Evolutionary conservation across 768 basidiomycete species (phyloP).

Genomic region (Ramaria sp.): DNA sequence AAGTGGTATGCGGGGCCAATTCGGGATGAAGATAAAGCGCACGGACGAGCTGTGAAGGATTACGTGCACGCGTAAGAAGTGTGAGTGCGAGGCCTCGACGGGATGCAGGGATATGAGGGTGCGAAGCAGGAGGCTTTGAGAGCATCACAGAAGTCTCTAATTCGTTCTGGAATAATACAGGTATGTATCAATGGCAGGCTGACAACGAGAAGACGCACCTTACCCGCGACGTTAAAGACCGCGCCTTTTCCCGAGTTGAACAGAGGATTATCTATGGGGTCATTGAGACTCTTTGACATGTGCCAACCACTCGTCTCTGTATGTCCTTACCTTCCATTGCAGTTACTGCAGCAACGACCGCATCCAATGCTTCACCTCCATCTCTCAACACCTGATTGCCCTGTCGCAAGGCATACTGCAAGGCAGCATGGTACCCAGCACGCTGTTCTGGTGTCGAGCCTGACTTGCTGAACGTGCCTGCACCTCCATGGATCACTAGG

Average conservation of each 20-base stretch:
- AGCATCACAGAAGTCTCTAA: slow-evolving; percentile 76
- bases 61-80: slow-evolving; percentile 53
- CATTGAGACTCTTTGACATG: background rate
- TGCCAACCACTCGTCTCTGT: background rate
- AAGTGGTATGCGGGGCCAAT: slow-evolving; percentile 53
- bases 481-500: slow-evolving; percentile 73
- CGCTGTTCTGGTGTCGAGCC: slow-evolving; percentile 50
- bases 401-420: slow-evolving; percentile 43
- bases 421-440: slow-evolving; percentile 42
- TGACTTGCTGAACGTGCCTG: slow-evolving; percentile 53
- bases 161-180: slow-evolving; percentile 46
- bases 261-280: slow-evolving; percentile 52
- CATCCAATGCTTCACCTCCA: slow-evolving; percentile 79
- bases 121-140: slow-evolving; percentile 60
- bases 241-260: slow-evolving; percentile 78
- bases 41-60: slow-evolving; percentile 63
- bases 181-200: background rate
- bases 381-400: slow-evolving; percentile 51
- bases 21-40: slow-evolving; percentile 59
- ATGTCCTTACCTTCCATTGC: slow-evolving; percentile 51
- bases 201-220: slow-evolving; percentile 31
- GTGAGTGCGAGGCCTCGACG: slow-evolving; percentile 57
- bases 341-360: slow-evolving; percentile 59
- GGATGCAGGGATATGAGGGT: slow-evolving; percentile 43
- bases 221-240: slow-evolving; percentile 72